These are phyloP conservation scores for Paramecium octaurelia DNA, from an alignment of 73 alveolate genomes.

Conservation along the genomic window DNA sequence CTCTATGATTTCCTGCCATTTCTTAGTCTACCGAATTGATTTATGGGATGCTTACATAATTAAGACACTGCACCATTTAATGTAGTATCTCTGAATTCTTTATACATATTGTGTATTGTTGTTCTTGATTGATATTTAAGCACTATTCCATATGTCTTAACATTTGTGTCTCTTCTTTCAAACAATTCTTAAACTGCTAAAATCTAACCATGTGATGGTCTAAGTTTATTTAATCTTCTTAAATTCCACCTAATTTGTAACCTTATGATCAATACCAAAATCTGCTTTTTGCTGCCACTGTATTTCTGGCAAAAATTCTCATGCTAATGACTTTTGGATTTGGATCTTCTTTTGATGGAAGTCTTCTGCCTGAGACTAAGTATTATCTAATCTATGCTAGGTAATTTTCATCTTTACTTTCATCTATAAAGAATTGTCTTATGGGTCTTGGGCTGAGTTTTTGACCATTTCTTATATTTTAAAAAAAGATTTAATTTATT, in stretches of 20 bases:
- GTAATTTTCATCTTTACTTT: background rate
- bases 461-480: slow-evolving; percentile 28
- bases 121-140: slow-evolving; percentile 90
- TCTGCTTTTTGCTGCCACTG: slow-evolving; percentile 85
- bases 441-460: slow-evolving; percentile 43
- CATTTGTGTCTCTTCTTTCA: slow-evolving; percentile 75
- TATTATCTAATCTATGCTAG: slow-evolving; percentile 72
- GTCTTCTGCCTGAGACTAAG: slow-evolving; percentile 82
- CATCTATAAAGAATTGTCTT: slow-evolving; percentile 3
- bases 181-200: slow-evolving; percentile 81
- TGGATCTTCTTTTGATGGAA: slow-evolving; percentile 80
- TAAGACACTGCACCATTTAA: slow-evolving; percentile 88
- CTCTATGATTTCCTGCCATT: slow-evolving; percentile 96
- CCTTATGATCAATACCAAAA: slow-evolving; percentile 79
- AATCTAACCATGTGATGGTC: slow-evolving; percentile 84
- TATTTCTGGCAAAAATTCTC: slow-evolving; percentile 89
- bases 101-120: slow-evolving; percentile 91
- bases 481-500: slow-evolving; percentile 44
- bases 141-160: slow-evolving; percentile 89
- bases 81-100: slow-evolving; percentile 88
- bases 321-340: slow-evolving; percentile 84
- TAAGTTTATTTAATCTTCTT: slow-evolving; percentile 86
- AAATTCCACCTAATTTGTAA: slow-evolving; percentile 59
- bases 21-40: slow-evolving; percentile 62
- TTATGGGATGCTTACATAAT: slow-evolving; percentile 60